A percentile compares a stretch with the other conserved stretches of the same genome.
phyloP scores from a whole-genome alignment of 805 yeast genomes.

The Pichia cephalocereana region DNA sequence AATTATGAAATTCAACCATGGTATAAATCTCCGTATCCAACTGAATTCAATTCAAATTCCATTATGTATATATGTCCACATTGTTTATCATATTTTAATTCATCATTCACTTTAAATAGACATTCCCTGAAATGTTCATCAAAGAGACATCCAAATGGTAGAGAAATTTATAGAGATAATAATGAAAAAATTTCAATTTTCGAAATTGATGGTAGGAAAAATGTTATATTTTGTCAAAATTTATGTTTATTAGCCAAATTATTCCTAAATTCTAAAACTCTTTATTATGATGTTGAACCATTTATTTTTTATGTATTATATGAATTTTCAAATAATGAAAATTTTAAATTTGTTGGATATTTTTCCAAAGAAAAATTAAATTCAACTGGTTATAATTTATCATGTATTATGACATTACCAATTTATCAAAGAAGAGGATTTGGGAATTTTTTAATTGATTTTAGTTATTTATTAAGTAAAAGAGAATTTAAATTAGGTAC shows the following conservation, averaged over 20 bases:
- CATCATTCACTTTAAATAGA: constrained; percentile 56
- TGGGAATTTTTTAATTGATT: constrained; percentile 81
- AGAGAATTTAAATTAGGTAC: constrained; percentile 78
- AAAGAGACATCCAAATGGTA: constrained; percentile 74
- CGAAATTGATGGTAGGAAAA: constrained; percentile 88
- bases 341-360: constrained; percentile 83
- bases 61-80: constrained; percentile 72
- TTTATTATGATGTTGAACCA: constrained; percentile 94
- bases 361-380: constrained; percentile 83
- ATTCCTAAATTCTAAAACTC: constrained; percentile 82
- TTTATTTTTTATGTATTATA: constrained; percentile 82
- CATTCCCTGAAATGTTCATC: constrained; percentile 69
- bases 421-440: constrained; percentile 81
- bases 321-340: constrained; percentile 40
- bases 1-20: constrained; percentile 75
- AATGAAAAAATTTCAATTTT: constrained; percentile 57
- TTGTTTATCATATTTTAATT: constrained; percentile 72
- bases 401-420: constrained; percentile 88
- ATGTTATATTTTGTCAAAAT: constrained; percentile 78
- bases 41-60: constrained; percentile 57
- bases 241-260: constrained; percentile 82
- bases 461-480: constrained; percentile 72
- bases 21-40: constrained; percentile 92
- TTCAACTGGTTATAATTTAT: constrained; percentile 69
- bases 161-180: constrained; percentile 74